Base-by-base conservation (phyloP, 2,329 filamentous ascomycete genomes). In the Gliomastix tumulicola region DNA sequence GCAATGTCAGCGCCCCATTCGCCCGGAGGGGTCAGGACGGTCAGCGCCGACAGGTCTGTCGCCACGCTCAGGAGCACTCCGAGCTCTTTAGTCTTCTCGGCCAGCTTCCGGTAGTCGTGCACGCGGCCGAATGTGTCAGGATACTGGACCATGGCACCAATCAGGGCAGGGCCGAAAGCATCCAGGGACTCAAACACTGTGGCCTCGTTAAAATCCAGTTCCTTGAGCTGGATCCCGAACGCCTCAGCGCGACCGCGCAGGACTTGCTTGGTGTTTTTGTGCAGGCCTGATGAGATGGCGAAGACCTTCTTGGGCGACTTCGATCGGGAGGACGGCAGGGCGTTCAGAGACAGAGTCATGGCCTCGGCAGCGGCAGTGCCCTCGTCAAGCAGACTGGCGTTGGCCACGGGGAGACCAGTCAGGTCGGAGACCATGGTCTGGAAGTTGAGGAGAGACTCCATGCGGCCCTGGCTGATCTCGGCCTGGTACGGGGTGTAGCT, bases 401-500 rank as follows among this genome's bases (percentile, higher is more conserved):
- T 96, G 42, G 90, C 79, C 45, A 96, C 88, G 17, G 86, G 78
- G 21, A 97, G 73, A 2, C 78, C 88, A 0, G 90, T 96, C 45
- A 97, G 68, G 55, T 96, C 90, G 3, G 82, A 80, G 8, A 94
- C 83, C 68, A 97, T 72, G 15, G 90, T 97, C 69, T 97, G 90
- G 67, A 88, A 97, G 69, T 97, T 97, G 44, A 97, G 69, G 37
- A 97, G 68, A 6, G 88, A 94, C 69, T 96, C 88, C 43, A 97
- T 65, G 38, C 90, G 81, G 23, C 90, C 90, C 65, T 97, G 90
- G 58, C 88, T 95, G 67, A 97, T 95, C 65, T 97, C 90, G 3
- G 90, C 84, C 66, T 97, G 90, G 63, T 96, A 97, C 13, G 90
- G 90, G 0, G 90, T 96, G 61, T 97, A 96, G 65, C 88, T 95